Percentiles rank a stretch among this genome's conserved stretches.
These are phyloP conservation scores for Porpolomopsis calyptriformis DNA, from an alignment of 768 basidiomycete species.

Conservation along the genomic window DNA sequence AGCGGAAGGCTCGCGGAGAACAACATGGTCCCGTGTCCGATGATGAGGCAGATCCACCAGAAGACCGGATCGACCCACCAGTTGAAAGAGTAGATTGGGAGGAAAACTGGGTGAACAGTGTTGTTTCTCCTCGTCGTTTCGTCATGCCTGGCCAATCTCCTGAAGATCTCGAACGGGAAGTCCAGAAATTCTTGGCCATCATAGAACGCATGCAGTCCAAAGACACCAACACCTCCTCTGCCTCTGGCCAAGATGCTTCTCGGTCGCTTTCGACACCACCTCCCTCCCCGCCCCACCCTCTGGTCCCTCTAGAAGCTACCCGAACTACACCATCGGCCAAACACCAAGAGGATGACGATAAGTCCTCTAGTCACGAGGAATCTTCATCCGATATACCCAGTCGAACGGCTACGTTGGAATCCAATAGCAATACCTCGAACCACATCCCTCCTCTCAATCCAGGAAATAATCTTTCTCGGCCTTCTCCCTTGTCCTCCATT, in stretches of 20 bases:
- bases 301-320: neutral
- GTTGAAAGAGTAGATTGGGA: slow-evolving; percentile 4
- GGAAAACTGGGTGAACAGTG: slow-evolving; percentile 3
- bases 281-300: neutral
- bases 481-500: too few relatives aligned
- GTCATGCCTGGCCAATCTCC: slow-evolving; percentile 14
- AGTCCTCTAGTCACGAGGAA: too few relatives aligned
- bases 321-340: too few relatives aligned
- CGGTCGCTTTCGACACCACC: slow-evolving; percentile 2
- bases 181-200: slow-evolving; percentile 9
- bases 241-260: neutral
- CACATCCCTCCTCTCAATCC: too few relatives aligned
- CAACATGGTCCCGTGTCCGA: slow-evolving; percentile 2
- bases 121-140: slow-evolving; percentile 10
- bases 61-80: slow-evolving; percentile 5
- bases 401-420: too few relatives aligned
- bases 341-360: too few relatives aligned
- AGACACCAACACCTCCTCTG: neutral
- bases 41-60: neutral
- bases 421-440: too few relatives aligned
- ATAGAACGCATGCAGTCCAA: neutral
- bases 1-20: slow-evolving; percentile 1
- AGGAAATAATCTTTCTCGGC: too few relatives aligned
- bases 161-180: slow-evolving; percentile 9
- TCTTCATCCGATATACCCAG: too few relatives aligned